Percentiles rank a stretch among this genome's conserved stretches.
These are phyloP conservation scores for Arctium lappa DNA, from an alignment of 129 eudicot species.

Conservation along the genomic window DNA sequence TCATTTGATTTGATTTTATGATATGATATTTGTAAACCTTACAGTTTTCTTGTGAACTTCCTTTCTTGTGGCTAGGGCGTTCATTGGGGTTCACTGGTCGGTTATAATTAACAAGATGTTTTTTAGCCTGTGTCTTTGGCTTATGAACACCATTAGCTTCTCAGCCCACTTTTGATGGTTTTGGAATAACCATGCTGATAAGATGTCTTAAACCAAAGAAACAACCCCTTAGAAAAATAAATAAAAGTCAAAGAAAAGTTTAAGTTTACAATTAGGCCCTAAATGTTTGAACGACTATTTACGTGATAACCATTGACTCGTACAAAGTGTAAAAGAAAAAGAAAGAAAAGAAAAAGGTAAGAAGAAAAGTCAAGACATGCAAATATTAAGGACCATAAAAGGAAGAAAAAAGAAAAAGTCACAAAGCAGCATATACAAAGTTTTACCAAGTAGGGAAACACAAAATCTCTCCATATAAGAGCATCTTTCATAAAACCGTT, in stretches of 20 bases:
- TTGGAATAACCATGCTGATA: too few species aligned
- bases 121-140: too few species aligned
- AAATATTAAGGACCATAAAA: not conserved
- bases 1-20: not conserved
- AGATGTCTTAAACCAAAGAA: too few species aligned
- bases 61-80: not conserved
- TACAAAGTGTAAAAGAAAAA: not conserved
- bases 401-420: not conserved
- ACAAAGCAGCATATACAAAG: not conserved
- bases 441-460: too few species aligned
- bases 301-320: not conserved
- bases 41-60: not conserved
- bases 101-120: not conserved
- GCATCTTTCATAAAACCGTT: too few species aligned
- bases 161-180: too few species aligned
- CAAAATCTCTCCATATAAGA: too few species aligned
- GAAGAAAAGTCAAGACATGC: not conserved
- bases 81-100: not conserved
- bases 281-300: not conserved
- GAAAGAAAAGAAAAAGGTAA: not conserved
- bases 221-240: too few species aligned
- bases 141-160: not conserved
- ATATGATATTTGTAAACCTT: not conserved
- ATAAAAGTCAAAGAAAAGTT: too few species aligned
- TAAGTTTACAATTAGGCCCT: too few species aligned